phyloP scores from a whole-genome alignment of 2,329 filamentous ascomycete genomes.

The Colletotrichum viniferum region DNA sequence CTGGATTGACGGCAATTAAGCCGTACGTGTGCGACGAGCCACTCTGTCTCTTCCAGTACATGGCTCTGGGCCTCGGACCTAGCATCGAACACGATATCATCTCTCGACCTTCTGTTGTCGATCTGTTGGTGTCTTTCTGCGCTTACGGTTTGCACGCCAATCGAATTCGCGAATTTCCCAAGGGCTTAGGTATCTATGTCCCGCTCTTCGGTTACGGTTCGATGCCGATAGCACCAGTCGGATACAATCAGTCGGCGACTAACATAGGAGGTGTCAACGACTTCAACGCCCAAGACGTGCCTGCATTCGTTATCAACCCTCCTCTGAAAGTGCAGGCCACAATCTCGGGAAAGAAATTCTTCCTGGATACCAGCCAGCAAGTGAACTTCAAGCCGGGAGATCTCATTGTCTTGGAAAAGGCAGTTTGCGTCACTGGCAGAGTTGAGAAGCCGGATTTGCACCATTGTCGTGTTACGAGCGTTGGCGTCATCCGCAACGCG shows the following conservation, averaged over 20 bases:
- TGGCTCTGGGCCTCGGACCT: conserved; percentile 83
- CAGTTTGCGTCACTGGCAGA: neutral
- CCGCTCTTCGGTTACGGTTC: conserved; percentile 11
- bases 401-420: conserved; percentile 8
- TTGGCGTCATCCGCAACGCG: conserved; percentile 27
- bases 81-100: conserved; percentile 85
- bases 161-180: conserved; percentile 48
- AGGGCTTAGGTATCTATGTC: conserved; percentile 43
- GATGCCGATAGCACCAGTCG: neutral
- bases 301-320: neutral
- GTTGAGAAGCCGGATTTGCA: neutral
- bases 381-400: conserved; percentile 2
- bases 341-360: conserved; percentile 23
- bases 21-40: conserved; percentile 78
- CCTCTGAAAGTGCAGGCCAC: neutral
- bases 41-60: conserved; percentile 87
- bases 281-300: neutral
- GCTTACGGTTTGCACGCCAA: conserved; percentile 59
- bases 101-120: conserved; percentile 80
- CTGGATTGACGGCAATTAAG: conserved; percentile 72
- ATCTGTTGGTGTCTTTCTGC: conserved; percentile 83
- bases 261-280: neutral
- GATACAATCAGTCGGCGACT: neutral
- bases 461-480: conserved; percentile 9
- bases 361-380: conserved; percentile 27